Evolutionary conservation across 208 protist species (phyloP).

Genomic region (Acanthamoeba castellanii): DNA sequence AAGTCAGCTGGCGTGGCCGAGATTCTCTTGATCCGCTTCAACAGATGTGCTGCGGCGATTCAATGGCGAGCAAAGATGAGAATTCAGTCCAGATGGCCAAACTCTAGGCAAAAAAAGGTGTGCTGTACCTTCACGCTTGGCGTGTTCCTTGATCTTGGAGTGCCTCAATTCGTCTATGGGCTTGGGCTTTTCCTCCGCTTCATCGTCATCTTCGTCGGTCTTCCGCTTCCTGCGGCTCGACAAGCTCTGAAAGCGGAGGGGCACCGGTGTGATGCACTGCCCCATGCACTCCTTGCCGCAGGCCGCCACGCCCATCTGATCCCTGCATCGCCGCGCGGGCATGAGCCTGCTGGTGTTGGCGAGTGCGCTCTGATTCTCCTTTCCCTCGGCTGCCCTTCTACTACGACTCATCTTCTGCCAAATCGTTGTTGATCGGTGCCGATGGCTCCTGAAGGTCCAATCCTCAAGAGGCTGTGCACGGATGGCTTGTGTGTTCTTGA

Average conservation of each 20-base stretch:
- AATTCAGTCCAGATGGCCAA: neutral
- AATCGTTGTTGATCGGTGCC: neutral
- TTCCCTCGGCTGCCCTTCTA: neutral
- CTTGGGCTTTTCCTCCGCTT: neutral
- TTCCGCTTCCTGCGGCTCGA: constrained; percentile 33
- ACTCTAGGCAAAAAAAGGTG: neutral
- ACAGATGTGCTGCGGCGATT: neutral
- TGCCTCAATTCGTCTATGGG: neutral
- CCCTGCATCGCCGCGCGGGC: neutral
- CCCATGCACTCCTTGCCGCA: constrained; percentile 38
- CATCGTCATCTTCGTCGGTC: neutral
- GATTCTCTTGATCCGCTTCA: neutral
- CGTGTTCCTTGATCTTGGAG: neutral
- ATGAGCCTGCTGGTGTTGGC: neutral
- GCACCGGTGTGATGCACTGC: constrained; percentile 31
- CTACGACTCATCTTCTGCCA: neutral
- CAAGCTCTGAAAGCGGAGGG: constrained; percentile 24
- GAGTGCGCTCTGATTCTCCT: neutral
- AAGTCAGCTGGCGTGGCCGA: constrained; percentile 7
- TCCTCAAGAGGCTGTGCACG: neutral
- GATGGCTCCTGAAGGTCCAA: neutral
- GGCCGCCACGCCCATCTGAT: neutral
- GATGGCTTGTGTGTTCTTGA: too few relatives aligned
- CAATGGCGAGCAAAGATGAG: neutral
- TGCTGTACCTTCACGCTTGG: neutral